Base-by-base conservation (phyloP, 768 basidiomycete species). In the Phanerochaete carnosa region DNA sequence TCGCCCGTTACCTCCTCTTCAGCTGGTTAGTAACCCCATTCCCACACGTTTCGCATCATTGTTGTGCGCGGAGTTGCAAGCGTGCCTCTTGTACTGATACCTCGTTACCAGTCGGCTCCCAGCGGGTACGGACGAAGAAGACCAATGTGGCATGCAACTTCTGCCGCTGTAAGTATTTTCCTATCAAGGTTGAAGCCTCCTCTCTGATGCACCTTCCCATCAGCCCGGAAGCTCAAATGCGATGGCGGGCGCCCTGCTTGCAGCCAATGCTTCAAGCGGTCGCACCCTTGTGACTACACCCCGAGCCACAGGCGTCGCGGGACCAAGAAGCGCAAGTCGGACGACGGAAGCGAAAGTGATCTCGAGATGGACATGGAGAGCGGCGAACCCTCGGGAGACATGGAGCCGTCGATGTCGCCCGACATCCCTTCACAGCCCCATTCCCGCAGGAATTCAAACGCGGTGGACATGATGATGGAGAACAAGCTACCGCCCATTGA, bases 71-170 rank as follows among this genome's bases (percentile, higher is more conserved):
- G n/a, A 52, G 12, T 19, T 22, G 23, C 32, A 8, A 3, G 19
- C 35, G 37, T 39, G 29, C 55, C 64, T 61, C 65, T 33, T 68
- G 62, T 61, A n/a, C 61, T 51, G n/a, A 51, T 15, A 26, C 8
- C 55, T 61, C 5, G n/a, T 43, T 59, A 39, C 37, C 29, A 60
- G 57, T 65, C 85, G 86, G 80, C 70, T 82, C 84, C 33, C 79
- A 79, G 63, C 87, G 88, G 65, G 83, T 83, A 65, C 82, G 89
- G 59, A 83, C 87, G 57, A 92, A 92, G 79, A 92, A 94, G 75
- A 93, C 93, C 57, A 91, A 88, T 23, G 90, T 93, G 47, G 92
- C 92, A 39, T 94, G 92, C 77, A 92, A 94, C 73, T 94, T 94
- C 73, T 94, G 92, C 77, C 88, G 92, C 63, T 92, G 92, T 92